phyloP scores from a whole-genome alignment of 257 asterid genomes.

The Solanum lignicaule region DNA sequence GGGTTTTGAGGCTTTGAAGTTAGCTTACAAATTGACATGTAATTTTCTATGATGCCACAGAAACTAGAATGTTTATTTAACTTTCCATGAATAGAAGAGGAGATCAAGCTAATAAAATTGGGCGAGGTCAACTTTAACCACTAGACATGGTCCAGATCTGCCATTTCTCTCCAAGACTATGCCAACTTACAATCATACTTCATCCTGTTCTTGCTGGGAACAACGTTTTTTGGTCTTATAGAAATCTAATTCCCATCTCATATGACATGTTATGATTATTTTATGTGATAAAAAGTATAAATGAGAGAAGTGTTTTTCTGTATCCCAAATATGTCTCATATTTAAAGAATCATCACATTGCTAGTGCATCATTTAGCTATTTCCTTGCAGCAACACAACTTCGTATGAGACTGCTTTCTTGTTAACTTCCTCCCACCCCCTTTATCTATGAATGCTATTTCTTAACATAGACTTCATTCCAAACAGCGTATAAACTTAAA shows the following conservation, averaged over 20 bases:
- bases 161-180: background rate
- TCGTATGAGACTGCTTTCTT: background rate
- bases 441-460: background rate
- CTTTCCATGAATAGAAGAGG: background rate
- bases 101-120: background rate
- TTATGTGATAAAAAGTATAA: background rate
- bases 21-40: background rate
- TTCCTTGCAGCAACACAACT: background rate
- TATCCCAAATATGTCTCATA: background rate
- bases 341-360: background rate
- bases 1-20: background rate
- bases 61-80: background rate
- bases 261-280: background rate
- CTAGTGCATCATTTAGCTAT: background rate
- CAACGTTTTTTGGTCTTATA: background rate
- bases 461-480: background rate
- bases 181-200: background rate
- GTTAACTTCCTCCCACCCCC: background rate
- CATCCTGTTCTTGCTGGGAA: background rate
- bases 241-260: background rate
- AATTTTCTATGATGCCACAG: background rate
- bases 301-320: background rate
- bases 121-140: background rate
- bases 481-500: background rate
- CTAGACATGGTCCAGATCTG: background rate